Evolutionary conservation across 192 early-diverging fungal species (phyloP).

Genomic region (Backusella sp.): DNA sequence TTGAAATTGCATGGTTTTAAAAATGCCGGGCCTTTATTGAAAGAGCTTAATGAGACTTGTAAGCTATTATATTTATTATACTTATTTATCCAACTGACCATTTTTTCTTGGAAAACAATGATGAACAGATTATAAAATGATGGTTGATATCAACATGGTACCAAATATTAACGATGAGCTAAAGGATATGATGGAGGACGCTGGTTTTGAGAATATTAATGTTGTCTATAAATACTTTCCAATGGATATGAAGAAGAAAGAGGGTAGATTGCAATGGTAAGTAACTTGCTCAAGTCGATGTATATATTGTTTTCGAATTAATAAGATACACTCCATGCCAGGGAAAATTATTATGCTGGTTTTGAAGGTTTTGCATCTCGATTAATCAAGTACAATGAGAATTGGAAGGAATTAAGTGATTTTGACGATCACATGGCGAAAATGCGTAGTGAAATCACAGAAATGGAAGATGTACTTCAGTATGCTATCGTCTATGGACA

Average conservation of each 20-base stretch:
- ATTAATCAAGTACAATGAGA: not conserved
- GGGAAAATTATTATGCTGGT: not conserved
- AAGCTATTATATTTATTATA: not conserved
- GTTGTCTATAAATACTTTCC: not conserved
- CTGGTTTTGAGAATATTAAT: slow-evolving; percentile 3
- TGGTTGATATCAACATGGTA: not conserved
- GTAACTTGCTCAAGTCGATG: not conserved
- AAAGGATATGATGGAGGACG: not conserved
- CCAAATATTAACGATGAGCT: not conserved
- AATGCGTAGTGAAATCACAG: not conserved
- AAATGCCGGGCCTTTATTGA: not conserved
- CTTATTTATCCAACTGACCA: not conserved
- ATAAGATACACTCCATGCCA: too few species aligned
- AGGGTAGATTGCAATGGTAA: slow-evolving; percentile 3
- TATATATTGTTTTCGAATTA: not conserved
- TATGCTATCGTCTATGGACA: not conserved
- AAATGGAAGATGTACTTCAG: not conserved
- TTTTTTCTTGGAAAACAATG: not conserved
- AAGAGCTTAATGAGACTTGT: not conserved
- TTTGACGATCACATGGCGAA: not conserved
- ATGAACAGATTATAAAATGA: not conserved
- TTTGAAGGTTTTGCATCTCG: not conserved
- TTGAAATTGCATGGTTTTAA: not conserved
- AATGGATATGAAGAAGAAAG: not conserved
- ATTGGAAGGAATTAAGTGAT: not conserved